Percentiles rank a stretch among this genome's conserved stretches.
phyloP scores from a whole-genome alignment of 2,329 filamentous ascomycete species.

The Aspergillus phoenicis region DNA sequence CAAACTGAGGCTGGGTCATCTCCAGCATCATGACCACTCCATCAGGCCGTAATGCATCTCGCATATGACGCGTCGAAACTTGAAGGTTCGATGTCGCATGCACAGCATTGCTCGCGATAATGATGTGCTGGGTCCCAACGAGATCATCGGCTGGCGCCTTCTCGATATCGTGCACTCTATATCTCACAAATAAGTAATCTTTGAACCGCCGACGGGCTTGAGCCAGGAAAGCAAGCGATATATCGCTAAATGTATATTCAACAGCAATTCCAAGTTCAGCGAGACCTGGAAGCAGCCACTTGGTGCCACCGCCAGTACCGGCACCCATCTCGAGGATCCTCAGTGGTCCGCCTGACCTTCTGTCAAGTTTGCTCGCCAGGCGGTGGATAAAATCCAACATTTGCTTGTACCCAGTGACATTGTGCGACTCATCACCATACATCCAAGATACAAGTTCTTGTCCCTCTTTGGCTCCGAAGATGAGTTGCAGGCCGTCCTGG shows the following conservation, averaged over 20 bases:
- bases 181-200: slow-evolving; percentile 30
- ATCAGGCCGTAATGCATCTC: slow-evolving; percentile 30
- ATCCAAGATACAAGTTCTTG: slow-evolving; percentile 40
- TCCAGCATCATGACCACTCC: slow-evolving; percentile 38
- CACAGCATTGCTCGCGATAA: slow-evolving; percentile 40
- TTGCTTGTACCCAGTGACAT: slow-evolving; percentile 36
- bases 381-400: slow-evolving; percentile 38
- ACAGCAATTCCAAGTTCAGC: slow-evolving; percentile 30
- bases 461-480: slow-evolving; percentile 43
- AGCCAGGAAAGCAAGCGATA: slow-evolving; percentile 40
- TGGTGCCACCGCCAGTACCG: slow-evolving; percentile 44
- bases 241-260: slow-evolving; percentile 46
- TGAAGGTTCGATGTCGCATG: slow-evolving; percentile 39
- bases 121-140: slow-evolving; percentile 31
- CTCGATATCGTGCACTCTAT: slow-evolving; percentile 34
- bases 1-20: slow-evolving; percentile 32
- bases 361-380: slow-evolving; percentile 18
- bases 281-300: slow-evolving; percentile 31
- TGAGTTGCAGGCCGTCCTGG: slow-evolving; percentile 41
- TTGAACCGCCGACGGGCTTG: slow-evolving; percentile 36
- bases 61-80: slow-evolving; percentile 30
- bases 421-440: slow-evolving; percentile 42
- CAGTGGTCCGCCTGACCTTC: slow-evolving; percentile 27
- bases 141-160: slow-evolving; percentile 26
- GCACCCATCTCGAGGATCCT: slow-evolving; percentile 47